These are phyloP conservation scores for Alternaria metachromatica DNA, from an alignment of 2,329 filamentous ascomycete species.

Conservation along the genomic window DNA sequence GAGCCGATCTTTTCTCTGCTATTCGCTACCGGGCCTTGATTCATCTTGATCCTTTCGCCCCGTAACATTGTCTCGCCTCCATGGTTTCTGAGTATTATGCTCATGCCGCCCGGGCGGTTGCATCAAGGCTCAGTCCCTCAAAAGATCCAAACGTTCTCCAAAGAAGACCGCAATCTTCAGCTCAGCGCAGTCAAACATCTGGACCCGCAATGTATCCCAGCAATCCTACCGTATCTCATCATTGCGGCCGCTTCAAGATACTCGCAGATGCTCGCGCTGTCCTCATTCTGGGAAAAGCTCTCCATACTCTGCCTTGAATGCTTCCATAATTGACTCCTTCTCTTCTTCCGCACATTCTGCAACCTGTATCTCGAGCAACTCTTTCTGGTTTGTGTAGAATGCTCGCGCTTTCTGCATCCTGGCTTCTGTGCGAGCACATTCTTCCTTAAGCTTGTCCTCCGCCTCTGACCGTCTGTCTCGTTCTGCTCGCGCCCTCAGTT, in stretches of 20 bases:
- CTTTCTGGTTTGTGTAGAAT: neutral
- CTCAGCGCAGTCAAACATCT: neutral
- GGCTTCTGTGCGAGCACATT: neutral
- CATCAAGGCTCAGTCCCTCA: neutral
- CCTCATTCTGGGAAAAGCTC: neutral
- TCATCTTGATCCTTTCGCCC: neutral
- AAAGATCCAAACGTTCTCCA: neutral
- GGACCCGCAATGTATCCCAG: neutral
- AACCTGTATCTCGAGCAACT: neutral
- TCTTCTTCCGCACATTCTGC: neutral
- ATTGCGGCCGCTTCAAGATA: neutral
- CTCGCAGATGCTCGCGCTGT: neutral
- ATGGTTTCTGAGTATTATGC: neutral
- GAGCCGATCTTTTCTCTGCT: no score
- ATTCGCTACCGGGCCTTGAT: neutral
- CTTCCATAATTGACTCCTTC: neutral
- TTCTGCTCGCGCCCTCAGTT: neutral
- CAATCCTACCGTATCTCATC: neutral
- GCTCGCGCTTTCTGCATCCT: neutral
- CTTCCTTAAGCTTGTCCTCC: neutral
- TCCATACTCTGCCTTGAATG: neutral
- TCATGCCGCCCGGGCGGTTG: no score
- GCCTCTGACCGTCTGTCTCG: neutral
- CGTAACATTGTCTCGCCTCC: neutral
- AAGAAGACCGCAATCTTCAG: neutral